These are phyloP conservation scores for Colletotrichum sp. DNA, from an alignment of 2,329 filamentous ascomycete genomes.

Conservation along the genomic window DNA sequence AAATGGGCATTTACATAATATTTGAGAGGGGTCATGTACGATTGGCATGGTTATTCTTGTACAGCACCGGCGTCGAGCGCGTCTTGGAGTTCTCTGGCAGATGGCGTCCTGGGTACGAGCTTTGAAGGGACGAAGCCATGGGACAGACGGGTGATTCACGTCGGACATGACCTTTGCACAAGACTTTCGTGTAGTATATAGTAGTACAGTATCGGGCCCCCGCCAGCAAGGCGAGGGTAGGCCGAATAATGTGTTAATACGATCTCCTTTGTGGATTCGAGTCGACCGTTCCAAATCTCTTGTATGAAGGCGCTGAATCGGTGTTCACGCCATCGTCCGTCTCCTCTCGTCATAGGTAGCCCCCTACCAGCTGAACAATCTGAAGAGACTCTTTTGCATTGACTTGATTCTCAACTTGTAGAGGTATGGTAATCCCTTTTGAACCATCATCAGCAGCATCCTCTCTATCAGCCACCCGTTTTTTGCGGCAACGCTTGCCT, in stretches of 20 bases:
- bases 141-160: background rate
- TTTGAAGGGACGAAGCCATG: constrained; percentile 1
- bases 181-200: background rate
- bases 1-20: background rate
- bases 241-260: constrained; percentile 20
- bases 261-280: constrained; percentile 15
- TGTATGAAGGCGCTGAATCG: background rate
- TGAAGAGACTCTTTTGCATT: too few relatives aligned
- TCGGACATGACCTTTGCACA: background rate
- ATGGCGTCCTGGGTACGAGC: background rate
- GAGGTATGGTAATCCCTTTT: too few relatives aligned
- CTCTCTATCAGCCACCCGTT: too few relatives aligned
- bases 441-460: too few relatives aligned
- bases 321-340: too few relatives aligned
- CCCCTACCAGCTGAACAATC: too few relatives aligned
- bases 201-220: background rate
- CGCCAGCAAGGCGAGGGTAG: background rate
- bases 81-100: background rate
- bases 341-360: too few relatives aligned
- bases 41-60: background rate
- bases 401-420: too few relatives aligned
- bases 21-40: background rate
- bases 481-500: too few relatives aligned
- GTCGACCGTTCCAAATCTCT: background rate
- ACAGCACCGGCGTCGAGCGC: constrained; percentile 6